Conservation (phyloP, 495 filamentous ascomycete genomes). For the Penicillium arizonense region DNA sequence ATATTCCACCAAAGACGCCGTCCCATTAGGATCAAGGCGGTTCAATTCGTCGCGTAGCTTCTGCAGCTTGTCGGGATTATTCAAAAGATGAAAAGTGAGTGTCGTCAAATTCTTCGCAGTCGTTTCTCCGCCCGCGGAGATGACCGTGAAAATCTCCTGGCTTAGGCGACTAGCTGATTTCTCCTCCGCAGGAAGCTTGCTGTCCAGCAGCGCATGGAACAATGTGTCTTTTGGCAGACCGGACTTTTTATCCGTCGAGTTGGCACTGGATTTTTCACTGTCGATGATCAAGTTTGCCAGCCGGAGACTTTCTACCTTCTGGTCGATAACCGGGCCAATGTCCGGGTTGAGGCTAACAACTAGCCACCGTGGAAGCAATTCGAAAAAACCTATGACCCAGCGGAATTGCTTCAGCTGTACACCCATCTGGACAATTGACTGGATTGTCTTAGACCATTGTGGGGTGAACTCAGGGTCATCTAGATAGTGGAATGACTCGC, state of each 20-base stretch:
- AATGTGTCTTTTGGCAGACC: constrained; percentile 27
- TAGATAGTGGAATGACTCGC: constrained; percentile 28
- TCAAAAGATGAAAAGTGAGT: constrained; percentile 41
- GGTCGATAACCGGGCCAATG: constrained; percentile 21
- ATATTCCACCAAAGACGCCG: constrained; percentile 24
- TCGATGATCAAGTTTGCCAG: constrained; percentile 15
- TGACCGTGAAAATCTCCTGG: constrained; percentile 42
- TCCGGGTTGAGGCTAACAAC: constrained; percentile 23
- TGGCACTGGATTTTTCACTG: not conserved
- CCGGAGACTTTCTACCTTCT: constrained; percentile 14
- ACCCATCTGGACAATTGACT: constrained; percentile 18
- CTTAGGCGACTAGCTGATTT: constrained; percentile 29
- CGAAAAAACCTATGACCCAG: constrained; percentile 25
- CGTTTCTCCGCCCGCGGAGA: constrained; percentile 48
- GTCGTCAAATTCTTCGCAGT: constrained; percentile 37
- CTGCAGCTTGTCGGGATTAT: constrained; percentile 28
- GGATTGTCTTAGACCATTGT: constrained; percentile 27
- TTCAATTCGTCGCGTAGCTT: constrained; percentile 30
- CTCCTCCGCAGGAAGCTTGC: constrained; percentile 38
- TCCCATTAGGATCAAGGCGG: constrained; percentile 16
- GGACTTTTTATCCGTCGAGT: not conserved
- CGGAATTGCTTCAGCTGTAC: constrained; percentile 26
- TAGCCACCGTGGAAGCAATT: constrained; percentile 20
- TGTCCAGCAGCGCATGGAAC: constrained; percentile 41
- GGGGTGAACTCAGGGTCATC: constrained; percentile 34